phyloP scores from a whole-genome alignment of 2,329 filamentous ascomycete genomes.

The Pyrenochaeta sp. region DNA sequence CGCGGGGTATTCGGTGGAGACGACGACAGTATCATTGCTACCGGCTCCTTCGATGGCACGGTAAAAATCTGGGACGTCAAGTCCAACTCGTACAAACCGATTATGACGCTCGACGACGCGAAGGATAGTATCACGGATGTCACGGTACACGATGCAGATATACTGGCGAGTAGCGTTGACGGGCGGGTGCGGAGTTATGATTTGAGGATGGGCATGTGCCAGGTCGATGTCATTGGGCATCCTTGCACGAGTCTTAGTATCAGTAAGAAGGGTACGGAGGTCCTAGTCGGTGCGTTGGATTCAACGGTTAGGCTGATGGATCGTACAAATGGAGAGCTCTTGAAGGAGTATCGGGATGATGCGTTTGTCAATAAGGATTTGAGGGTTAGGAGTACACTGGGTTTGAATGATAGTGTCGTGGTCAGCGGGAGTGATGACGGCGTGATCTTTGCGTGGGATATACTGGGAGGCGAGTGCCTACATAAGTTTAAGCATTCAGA shows the following conservation, averaged over 20 bases:
- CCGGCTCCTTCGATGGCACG: slow-evolving; percentile 76
- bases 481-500: slow-evolving; percentile 64
- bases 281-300: slow-evolving; percentile 80
- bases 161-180: slow-evolving; percentile 83
- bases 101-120: slow-evolving; percentile 78
- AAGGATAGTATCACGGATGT: slow-evolving; percentile 69
- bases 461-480: slow-evolving; percentile 74
- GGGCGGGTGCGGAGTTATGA: slow-evolving; percentile 85
- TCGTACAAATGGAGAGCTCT: slow-evolving; percentile 73
- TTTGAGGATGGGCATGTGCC: slow-evolving; percentile 74
- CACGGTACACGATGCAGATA: slow-evolving; percentile 55
- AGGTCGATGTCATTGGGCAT: slow-evolving; percentile 50
- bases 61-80: slow-evolving; percentile 71
- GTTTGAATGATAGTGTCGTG: slow-evolving; percentile 78
- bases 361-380: slow-evolving; percentile 71
- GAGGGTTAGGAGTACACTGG: slow-evolving; percentile 78
- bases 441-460: slow-evolving; percentile 81
- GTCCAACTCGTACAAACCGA: slow-evolving; percentile 62
- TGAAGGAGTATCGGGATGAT: slow-evolving; percentile 73
- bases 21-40: slow-evolving; percentile 75
- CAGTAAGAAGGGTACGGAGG: slow-evolving; percentile 75
- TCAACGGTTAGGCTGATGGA: slow-evolving; percentile 83
- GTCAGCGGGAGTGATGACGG: slow-evolving; percentile 84
- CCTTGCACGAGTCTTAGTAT: slow-evolving; percentile 79
- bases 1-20: slow-evolving; percentile 80